phyloP scores from a whole-genome alignment of 192 early-diverging fungal genomes.

The Haplosporangium gracile region DNA sequence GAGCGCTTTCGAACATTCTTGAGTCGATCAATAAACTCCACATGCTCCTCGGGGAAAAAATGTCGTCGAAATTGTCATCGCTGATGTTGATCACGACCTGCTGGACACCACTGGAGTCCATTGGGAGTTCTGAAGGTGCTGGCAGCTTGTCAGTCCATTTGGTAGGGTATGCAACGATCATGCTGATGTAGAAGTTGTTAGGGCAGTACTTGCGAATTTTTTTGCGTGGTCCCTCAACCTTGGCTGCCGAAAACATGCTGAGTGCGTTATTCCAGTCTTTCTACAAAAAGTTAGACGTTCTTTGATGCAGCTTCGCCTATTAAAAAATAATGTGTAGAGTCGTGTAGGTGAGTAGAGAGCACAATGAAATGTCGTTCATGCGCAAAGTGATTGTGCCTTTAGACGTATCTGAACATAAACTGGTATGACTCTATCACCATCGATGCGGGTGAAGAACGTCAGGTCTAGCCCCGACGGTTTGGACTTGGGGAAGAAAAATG shows the following conservation, averaged over 20 bases:
- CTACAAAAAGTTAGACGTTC: slow-evolving; percentile 13
- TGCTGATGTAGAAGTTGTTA: slow-evolving; percentile 13
- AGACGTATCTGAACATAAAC: too few species aligned
- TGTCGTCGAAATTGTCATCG: background rate
- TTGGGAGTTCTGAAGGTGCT: background rate
- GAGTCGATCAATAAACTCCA: slow-evolving; percentile 24
- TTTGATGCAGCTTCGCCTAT: too few species aligned
- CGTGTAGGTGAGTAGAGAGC: too few species aligned
- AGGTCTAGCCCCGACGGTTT: too few species aligned
- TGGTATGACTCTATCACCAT: too few species aligned
- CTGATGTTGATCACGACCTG: too few species aligned
- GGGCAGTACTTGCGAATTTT: slow-evolving; percentile 23
- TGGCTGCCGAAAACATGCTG: slow-evolving; percentile 12
- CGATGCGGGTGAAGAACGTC: too few species aligned
- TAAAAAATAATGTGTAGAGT: too few species aligned
- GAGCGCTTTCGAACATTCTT: slow-evolving; percentile 12
- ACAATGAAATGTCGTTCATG: too few species aligned
- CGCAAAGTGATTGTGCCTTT: too few species aligned
- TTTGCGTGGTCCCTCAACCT: slow-evolving; percentile 13
- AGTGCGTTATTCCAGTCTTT: slow-evolving; percentile 16
- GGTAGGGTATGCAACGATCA: too few species aligned
- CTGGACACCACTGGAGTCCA: background rate
- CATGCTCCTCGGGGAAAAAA: slow-evolving; percentile 24
- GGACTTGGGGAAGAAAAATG: too few species aligned
- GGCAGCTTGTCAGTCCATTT: slow-evolving; percentile 2